Evolutionary conservation across 2,329 filamentous ascomycete genomes (phyloP), one percentile per base, ranked within the genome.

Genomic region (Coniochaeta ligniaria): DNA sequence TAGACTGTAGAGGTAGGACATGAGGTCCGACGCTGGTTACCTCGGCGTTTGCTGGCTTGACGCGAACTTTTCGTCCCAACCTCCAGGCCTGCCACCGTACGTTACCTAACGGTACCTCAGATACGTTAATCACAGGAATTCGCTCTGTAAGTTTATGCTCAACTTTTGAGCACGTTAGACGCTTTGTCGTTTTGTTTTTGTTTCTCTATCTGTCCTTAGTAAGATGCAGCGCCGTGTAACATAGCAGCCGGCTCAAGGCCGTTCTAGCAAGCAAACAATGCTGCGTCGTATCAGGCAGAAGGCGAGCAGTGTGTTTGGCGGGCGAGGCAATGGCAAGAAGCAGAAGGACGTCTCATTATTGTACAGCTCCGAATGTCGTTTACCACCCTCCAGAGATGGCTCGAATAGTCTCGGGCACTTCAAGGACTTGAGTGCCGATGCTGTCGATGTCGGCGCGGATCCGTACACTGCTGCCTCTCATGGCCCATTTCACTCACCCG

Each of bases 221-320:
- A 41, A 7, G 17, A n/a, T 41, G 38, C 38, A 41, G 17, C 17
- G 11, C 17, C 16, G 6, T 41, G 17, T 41, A 41, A 41, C 17
- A 41, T 41, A 41, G 17, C 38, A 41, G 38, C 17, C 38, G 38
- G 16, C 4, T 7, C 38, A n/a, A n/a, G 38, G 43, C 43, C 8
- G 43, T 24, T 47, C 43, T 24, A 47, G 43, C 14, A 20, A 54
- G 16, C 50, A 50, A 28, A 52, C 24, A 24, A 61, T 73, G 70
- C 64, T 72, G 38, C 63, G 63, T 57, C 66, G 65, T 54, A 55
- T 66, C 22, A 67, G 63, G 59, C 66, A 65, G 54, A 69, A 64
- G 60, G 65, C 66, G n/a, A 65, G 62, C 38, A 62, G 62, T 28
- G 59, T 66, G 59, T 66, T 67, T 50, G 66, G n/a, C n/a, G n/a